Evolutionary conservation across 257 asterid species (phyloP).

Genomic region (Lantana camara): DNA sequence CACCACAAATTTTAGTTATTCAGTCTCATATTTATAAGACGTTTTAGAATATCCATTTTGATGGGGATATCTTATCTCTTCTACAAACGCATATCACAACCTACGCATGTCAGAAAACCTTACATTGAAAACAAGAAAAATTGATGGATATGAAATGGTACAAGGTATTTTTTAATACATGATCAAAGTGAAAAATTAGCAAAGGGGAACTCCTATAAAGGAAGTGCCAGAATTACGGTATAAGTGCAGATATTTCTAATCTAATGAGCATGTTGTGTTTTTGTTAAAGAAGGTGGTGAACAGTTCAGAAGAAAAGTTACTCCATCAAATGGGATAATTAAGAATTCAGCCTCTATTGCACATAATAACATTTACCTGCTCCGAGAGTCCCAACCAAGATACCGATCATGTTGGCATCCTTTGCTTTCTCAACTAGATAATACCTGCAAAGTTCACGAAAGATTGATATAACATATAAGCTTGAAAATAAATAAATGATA

Average conservation of each 20-base stretch:
- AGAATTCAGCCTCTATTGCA: too few species aligned
- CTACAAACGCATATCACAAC: background rate
- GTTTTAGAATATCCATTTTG: background rate
- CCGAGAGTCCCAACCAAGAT: slow-evolving; percentile 99
- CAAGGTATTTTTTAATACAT: too few species aligned
- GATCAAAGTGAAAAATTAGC: too few species aligned
- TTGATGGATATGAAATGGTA: too few species aligned
- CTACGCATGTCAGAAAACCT: background rate
- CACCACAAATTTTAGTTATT: background rate
- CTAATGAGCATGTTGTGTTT: too few species aligned
- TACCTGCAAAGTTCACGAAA: slow-evolving; percentile 53
- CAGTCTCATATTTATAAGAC: background rate
- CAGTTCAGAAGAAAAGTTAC: too few species aligned
- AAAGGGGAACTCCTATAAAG: background rate
- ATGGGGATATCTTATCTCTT: background rate
- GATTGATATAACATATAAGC: slow-evolving; percentile 4
- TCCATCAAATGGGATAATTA: too few species aligned
- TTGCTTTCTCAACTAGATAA: slow-evolving; percentile 91
- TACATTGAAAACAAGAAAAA: background rate
- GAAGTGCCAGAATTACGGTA: background rate
- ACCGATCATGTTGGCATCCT: slow-evolving; percentile 95
- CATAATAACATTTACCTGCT: slow-evolving; percentile 52
- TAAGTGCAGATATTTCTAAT: too few species aligned
- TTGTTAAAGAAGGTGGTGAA: too few species aligned
- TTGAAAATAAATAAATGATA: slow-evolving; percentile 16